Evolutionary conservation across 768 basidiomycete species (phyloP).

Genomic region (Tephrocybe sp.): DNA sequence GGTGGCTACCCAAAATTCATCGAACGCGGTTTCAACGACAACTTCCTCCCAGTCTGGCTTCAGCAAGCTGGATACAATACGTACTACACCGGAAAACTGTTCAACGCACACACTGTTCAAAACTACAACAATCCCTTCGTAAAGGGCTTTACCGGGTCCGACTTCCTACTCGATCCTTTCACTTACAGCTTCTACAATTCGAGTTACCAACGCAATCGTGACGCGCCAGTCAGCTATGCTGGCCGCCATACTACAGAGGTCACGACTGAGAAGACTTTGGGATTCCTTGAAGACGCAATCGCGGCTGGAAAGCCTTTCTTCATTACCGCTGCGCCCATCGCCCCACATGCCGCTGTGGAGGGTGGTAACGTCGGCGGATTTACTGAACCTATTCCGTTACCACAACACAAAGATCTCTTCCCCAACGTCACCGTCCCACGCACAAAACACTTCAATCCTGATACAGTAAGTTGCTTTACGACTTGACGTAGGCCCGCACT

Average conservation of each 20-base stretch:
- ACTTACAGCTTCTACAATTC: background rate
- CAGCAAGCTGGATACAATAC: slow-evolving; percentile 1
- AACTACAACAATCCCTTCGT: background rate
- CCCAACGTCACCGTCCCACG: background rate
- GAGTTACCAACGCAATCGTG: background rate
- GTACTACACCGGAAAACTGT: slow-evolving; percentile 1
- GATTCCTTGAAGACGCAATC: background rate
- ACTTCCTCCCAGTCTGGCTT: background rate
- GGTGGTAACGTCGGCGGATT: background rate
- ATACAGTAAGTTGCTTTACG: background rate
- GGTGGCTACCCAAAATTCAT: slow-evolving; percentile 2
- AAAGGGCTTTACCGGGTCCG: background rate
- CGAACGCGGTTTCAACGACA: background rate
- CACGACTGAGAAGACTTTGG: background rate
- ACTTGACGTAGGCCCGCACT: background rate
- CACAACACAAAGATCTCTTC: background rate
- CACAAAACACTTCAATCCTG: background rate
- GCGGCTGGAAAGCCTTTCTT: background rate
- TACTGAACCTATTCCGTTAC: background rate
- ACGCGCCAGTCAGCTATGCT: background rate
- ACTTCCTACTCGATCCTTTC: slow-evolving; percentile 1
- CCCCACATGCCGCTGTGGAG: background rate
- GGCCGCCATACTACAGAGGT: background rate
- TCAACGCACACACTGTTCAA: background rate
- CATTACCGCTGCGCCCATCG: background rate